These are phyloP conservation scores for Eragrostis nindensis DNA, from an alignment of 176 grass and related monocot species.

Conservation along the genomic window DNA sequence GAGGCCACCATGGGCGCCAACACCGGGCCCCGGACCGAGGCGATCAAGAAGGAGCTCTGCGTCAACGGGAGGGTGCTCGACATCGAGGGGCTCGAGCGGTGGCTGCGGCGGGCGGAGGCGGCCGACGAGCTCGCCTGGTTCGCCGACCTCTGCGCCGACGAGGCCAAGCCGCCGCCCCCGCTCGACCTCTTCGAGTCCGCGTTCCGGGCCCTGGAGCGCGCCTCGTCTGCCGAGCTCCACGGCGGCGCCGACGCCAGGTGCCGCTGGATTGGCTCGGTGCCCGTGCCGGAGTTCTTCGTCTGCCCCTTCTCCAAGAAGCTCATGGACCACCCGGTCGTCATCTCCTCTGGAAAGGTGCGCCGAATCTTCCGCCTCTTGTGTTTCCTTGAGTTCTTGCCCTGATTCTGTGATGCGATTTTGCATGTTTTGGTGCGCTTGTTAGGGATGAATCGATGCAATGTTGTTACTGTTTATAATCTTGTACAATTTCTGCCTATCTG, in stretches of 20 bases:
- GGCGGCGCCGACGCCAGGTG: constrained; percentile 29
- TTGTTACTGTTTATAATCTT: neutral
- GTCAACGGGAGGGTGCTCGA: constrained; percentile 23
- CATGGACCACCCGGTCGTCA: constrained; percentile 49
- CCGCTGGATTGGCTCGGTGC: constrained; percentile 20
- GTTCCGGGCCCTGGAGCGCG: constrained; percentile 40
- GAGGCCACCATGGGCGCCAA: constrained; percentile 32
- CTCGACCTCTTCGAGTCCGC: constrained; percentile 49
- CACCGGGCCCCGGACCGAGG: constrained; percentile 7
- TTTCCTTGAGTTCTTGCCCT: neutral
- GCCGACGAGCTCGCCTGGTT: constrained; percentile 52
- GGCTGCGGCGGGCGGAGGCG: constrained; percentile 44
- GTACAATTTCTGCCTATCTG: neutral
- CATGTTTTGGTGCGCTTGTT: neutral
- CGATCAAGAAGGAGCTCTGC: constrained; percentile 42
- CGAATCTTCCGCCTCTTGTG: neutral
- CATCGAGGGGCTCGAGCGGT: constrained; percentile 39
- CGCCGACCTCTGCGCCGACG: constrained; percentile 41
- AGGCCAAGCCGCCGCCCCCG: neutral
- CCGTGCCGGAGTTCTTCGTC: constrained; percentile 47
- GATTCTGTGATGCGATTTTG: neutral
- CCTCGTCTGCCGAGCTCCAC: constrained; percentile 36
- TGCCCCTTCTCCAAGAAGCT: constrained; percentile 53
- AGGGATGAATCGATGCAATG: neutral
- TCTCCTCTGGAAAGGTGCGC: constrained; percentile 57